Evolutionary conservation across 768 basidiomycete genomes (phyloP), one percentile per base, ranked within the genome.

Genomic region (Filobasidium floriforme): DNA sequence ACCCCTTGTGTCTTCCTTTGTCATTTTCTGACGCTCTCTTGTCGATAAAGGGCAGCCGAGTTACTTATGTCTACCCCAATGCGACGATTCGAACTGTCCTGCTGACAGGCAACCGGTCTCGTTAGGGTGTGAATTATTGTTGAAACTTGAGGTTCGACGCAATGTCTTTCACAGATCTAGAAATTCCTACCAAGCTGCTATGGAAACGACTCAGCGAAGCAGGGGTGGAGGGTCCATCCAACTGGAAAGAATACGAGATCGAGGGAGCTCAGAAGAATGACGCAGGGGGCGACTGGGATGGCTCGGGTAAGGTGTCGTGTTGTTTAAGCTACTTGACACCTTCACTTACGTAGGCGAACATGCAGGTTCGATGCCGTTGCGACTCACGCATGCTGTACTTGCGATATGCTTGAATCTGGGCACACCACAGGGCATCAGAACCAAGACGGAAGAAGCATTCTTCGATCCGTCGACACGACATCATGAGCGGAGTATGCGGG

Each of bases 401-500:
- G 63, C 67, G 12, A 51, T 68, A 7, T 68, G 67, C 32, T 59
- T 68, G 15, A 68, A 68, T 26, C 63, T 68, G 10, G 63, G 63
- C 19, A 67, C 61, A 18, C 57, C 59, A 15, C 63, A 65, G 32
- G 52, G 55, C 11, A 22, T 43, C 18, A 41, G 52, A n/a, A 43
- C 59, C 37, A 61, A 62, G 26, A 59, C 60, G 10, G 67, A 68
- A 62, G 67, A 68, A 62, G 63, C 59, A 11, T 68, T 63, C 54
- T 68, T 68, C 28, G 67, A 68, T 29, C 67, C 67, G 0, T 32
- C 55, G 1, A 68, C 67, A 9, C 43, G 67, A 24, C 63, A 68
- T 46, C 67, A 68, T 32, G 67, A 68, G 37, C 62, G 67, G 6
- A 54, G 63, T 19, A 68, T 68, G 67, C 54, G 59, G n/a, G 61